A percentile compares a stretch with the other conserved stretches of the same genome.
phyloP scores from a whole-genome alignment of 331 rosid species.

The Erythrophleum ivorense region DNA sequence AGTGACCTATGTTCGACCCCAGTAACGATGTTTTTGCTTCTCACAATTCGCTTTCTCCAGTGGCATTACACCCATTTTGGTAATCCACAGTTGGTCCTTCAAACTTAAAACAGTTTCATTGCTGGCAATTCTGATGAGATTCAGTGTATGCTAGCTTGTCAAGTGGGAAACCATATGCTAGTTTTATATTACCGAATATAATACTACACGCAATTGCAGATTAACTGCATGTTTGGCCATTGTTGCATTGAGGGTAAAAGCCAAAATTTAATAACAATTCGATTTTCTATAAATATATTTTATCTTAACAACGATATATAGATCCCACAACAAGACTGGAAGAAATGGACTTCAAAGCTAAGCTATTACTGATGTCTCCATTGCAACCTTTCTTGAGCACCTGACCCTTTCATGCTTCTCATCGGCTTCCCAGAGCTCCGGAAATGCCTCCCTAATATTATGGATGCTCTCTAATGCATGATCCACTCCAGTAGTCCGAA shows the following conservation, averaged over 20 bases:
- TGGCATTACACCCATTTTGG: too few species aligned
- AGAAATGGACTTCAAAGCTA: slow-evolving; percentile 40
- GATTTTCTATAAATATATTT: not conserved
- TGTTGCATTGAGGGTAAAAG: not conserved
- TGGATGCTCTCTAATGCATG: slow-evolving; percentile 90
- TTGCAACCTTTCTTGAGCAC: slow-evolving; percentile 54
- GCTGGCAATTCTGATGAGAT: not conserved
- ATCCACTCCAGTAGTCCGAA: slow-evolving; percentile 58
- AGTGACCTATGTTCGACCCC: slow-evolving; percentile 96
- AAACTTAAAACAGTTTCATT: not conserved
- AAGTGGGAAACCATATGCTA: not conserved
- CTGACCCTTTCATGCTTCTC: slow-evolving; percentile 46
- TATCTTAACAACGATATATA: slow-evolving; percentile 19
- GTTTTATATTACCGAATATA: not conserved
- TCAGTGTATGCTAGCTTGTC: not conserved
- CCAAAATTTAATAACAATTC: not conserved
- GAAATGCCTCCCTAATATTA: slow-evolving; percentile 81
- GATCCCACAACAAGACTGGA: not conserved
- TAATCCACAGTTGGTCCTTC: not conserved
- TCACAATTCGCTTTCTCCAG: too few species aligned
- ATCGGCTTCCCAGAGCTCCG: slow-evolving; percentile 77
- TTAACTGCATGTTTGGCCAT: not conserved
- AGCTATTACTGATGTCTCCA: slow-evolving; percentile 74
- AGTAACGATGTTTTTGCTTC: slow-evolving; percentile 56
- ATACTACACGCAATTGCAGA: not conserved